These are phyloP conservation scores for Ceratocystis diversiconidia DNA, from an alignment of 2,329 filamentous ascomycete genomes.

Conservation along the genomic window DNA sequence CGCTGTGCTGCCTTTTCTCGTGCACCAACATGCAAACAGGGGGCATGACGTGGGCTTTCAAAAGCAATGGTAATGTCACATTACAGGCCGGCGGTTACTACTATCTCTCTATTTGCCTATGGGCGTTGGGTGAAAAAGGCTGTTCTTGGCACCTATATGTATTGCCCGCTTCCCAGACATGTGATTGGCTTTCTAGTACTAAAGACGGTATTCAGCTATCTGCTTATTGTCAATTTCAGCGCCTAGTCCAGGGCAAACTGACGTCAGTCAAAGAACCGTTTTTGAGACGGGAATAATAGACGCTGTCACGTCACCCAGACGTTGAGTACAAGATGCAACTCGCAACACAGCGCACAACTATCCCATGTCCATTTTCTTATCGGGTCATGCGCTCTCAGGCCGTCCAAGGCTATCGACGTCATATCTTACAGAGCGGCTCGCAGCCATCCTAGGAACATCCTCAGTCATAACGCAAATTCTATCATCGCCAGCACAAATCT, in stretches of 20 bases:
- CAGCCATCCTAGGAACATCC: conserved; percentile 6
- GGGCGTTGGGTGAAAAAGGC: too few relatives aligned
- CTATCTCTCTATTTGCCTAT: not conserved
- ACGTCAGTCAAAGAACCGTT: too few relatives aligned
- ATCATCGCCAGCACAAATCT: conserved; percentile 3
- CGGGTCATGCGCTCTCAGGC: not conserved
- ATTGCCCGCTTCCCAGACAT: not conserved
- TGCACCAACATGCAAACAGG: not conserved
- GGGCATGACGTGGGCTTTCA: not conserved
- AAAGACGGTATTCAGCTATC: too few relatives aligned
- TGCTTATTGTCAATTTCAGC: too few relatives aligned
- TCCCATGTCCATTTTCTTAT: not conserved
- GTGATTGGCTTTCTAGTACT: not conserved
- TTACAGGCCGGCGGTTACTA: not conserved
- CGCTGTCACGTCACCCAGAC: too few relatives aligned
- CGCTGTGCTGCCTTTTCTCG: not conserved
- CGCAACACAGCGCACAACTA: not conserved
- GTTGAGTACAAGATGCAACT: not conserved
- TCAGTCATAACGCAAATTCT: conserved; percentile 1
- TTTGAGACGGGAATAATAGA: too few relatives aligned
- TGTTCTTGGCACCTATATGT: not conserved
- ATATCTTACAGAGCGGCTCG: conserved; percentile 13
- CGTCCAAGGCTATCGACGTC: conserved; percentile 10
- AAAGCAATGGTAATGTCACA: not conserved
- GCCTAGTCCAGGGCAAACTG: too few relatives aligned